phyloP scores from a whole-genome alignment of 176 grass and related monocot species.

The Urochloa ruziziensis region DNA sequence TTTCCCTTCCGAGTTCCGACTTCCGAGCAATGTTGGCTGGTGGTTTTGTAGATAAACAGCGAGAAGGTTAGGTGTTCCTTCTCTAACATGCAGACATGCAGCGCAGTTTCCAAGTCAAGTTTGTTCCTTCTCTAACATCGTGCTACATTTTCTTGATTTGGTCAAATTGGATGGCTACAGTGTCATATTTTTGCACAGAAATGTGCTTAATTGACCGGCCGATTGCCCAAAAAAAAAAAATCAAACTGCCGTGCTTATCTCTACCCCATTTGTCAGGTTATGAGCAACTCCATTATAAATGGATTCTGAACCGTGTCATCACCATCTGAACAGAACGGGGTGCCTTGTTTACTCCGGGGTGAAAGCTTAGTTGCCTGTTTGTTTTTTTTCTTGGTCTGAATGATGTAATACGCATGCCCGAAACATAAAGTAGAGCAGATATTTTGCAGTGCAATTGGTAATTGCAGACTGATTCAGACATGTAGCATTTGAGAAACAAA shows the following conservation, averaged over 20 bases:
- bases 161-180: not conserved
- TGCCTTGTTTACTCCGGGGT: slow-evolving; percentile 3
- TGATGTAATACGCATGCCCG: not conserved
- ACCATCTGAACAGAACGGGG: too few relatives aligned
- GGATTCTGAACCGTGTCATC: not conserved
- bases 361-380: slow-evolving; percentile 32
- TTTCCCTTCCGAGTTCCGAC: too few relatives aligned
- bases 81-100: not conserved
- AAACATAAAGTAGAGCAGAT: slow-evolving; percentile 28
- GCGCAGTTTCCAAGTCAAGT: not conserved
- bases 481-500: slow-evolving; percentile 23
- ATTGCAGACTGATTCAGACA: slow-evolving; percentile 20
- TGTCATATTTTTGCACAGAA: not conserved
- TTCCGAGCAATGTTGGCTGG: not conserved
- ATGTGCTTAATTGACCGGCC: not conserved
- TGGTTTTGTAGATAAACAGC: not conserved
- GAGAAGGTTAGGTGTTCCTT: not conserved
- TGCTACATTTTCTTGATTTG: not conserved
- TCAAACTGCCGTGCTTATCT: not conserved
- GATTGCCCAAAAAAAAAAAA: not conserved
- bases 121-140: not conserved
- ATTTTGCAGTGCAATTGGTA: slow-evolving; percentile 21
- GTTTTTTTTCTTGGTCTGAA: too few relatives aligned
- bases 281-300: not conserved
- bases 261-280: not conserved